Evolutionary conservation across 768 basidiomycete genomes (phyloP).

Genomic region (Russula compacta): DNA sequence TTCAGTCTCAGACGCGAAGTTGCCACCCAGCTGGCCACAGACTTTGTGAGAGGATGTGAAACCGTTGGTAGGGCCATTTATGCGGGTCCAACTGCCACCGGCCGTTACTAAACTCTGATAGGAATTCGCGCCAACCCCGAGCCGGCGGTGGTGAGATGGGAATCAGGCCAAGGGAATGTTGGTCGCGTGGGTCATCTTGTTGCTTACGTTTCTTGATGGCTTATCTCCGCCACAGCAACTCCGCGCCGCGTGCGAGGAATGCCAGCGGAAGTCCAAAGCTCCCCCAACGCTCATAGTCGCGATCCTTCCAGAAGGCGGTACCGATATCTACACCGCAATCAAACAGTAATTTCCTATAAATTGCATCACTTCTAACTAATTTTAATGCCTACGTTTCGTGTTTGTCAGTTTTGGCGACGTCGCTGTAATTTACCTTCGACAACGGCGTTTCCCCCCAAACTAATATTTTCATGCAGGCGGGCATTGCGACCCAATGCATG

Average conservation of each 20-base stretch:
- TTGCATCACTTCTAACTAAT: not conserved
- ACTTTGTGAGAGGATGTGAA: constrained; percentile 38
- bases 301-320: constrained; percentile 33
- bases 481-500: constrained; percentile 74
- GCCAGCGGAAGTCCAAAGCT: constrained; percentile 30
- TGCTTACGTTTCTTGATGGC: not conserved
- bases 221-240: constrained; percentile 33
- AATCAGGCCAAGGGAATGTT: constrained; percentile 49
- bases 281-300: constrained; percentile 18
- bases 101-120: constrained; percentile 22
- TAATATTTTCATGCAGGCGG: constrained; percentile 31
- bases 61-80: constrained; percentile 46
- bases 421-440: not conserved
- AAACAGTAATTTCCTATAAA: constrained; percentile 55
- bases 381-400: not conserved
- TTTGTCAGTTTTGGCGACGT: constrained; percentile 3
- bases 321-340: constrained; percentile 66
- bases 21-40: constrained; percentile 45
- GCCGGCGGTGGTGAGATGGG: constrained; percentile 38
- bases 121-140: constrained; percentile 48
- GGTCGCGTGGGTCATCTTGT: constrained; percentile 7
- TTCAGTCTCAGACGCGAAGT: constrained; percentile 41
- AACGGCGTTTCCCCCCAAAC: not conserved
- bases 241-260: constrained; percentile 39
- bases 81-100: not conserved